These are phyloP conservation scores for Hanseniaspora lachancei DNA, from an alignment of 805 yeast genomes.

Conservation along the genomic window DNA sequence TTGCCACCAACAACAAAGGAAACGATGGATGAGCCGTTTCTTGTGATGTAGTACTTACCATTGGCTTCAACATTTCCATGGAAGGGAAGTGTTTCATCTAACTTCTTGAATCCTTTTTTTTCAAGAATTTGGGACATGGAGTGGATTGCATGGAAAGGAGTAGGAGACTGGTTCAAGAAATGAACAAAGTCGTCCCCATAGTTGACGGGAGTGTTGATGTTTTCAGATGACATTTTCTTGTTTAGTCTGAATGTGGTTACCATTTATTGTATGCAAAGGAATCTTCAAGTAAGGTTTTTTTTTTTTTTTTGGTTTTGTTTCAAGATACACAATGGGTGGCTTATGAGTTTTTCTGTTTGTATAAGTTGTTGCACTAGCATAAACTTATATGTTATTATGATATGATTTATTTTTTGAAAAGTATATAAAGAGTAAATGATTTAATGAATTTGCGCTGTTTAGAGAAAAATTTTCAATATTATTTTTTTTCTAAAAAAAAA, in stretches of 20 bases:
- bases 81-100: slow-evolving; percentile 67
- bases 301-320: no score
- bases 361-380: no score
- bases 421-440: no score
- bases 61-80: slow-evolving; percentile 37
- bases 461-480: no score
- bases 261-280: slow-evolving; percentile 2
- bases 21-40: slow-evolving; percentile 78
- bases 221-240: slow-evolving; percentile 1
- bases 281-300: no score
- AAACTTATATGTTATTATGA: no score
- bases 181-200: slow-evolving; percentile 46
- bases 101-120: slow-evolving; percentile 56
- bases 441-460: no score
- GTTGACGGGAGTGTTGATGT: not conserved
- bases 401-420: no score
- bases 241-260: slow-evolving; percentile 9
- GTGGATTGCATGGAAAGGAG: slow-evolving; percentile 87
- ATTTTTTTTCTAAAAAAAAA: no score
- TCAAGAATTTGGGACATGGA: slow-evolving; percentile 43
- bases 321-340: no score
- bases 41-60: slow-evolving; percentile 69
- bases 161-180: slow-evolving; percentile 74
- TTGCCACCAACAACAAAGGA: slow-evolving; percentile 72
- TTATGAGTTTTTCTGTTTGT: no score